Conservation (phyloP, 306 rosid genomes). For the Dryas octopetala region DNA sequence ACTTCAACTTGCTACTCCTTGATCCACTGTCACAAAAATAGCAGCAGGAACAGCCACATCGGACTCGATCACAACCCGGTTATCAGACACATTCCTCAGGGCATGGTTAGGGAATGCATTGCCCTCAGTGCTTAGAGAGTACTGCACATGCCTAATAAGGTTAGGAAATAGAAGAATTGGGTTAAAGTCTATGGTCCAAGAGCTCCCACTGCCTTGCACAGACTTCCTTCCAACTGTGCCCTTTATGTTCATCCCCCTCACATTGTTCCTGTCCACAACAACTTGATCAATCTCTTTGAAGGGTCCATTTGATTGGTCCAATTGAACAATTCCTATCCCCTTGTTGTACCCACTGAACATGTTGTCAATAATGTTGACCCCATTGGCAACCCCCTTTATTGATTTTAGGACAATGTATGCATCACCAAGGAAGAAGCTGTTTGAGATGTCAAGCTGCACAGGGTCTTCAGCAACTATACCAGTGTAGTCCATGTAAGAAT, state of each 20-base stretch:
- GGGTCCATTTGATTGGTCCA: conserved; percentile 57
- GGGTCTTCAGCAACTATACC: conserved; percentile 93
- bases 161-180: conserved; percentile 61
- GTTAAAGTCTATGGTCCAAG: conserved; percentile 69
- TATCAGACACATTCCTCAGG: conserved; percentile 57
- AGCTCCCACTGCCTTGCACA: conserved; percentile 61
- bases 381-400: conserved; percentile 52
- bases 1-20: conserved; percentile 38
- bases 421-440: conserved; percentile 83
- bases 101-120: conserved; percentile 52
- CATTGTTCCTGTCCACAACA: conserved; percentile 69
- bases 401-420: conserved; percentile 70
- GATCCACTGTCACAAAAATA: conserved; percentile 64
- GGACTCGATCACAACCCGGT: conserved; percentile 63
- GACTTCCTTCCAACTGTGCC: conserved; percentile 56
- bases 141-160: conserved; percentile 70
- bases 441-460: conserved; percentile 70
- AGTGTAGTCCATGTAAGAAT: conserved; percentile 85
- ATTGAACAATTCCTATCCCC: conserved; percentile 60
- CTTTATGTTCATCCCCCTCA: conserved; percentile 61
- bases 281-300: conserved; percentile 70
- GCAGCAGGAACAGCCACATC: conserved; percentile 43
- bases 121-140: conserved; percentile 42
- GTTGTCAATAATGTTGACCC: conserved; percentile 77
- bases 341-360: conserved; percentile 67